A percentile compares a stretch with the other conserved stretches of the same genome.
Conservation (phyloP, 352 stramenopile genomes). For the Phytophthora citricola region DNA sequence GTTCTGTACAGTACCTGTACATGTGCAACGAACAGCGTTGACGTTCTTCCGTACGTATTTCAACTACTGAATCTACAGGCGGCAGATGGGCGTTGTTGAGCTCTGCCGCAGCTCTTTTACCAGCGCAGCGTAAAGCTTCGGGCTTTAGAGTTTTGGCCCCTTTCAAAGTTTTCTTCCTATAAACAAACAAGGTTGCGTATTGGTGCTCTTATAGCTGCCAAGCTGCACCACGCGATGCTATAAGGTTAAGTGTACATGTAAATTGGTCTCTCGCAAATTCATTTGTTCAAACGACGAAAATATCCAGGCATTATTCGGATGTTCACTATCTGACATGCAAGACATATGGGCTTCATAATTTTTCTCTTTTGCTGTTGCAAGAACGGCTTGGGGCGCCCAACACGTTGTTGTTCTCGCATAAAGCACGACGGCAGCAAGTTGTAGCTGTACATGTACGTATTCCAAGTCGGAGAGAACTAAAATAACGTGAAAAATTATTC, state of each 20-base stretch:
- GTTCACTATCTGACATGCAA: slow-evolving; percentile 11
- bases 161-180: background rate
- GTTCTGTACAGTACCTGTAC: background rate
- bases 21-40: background rate
- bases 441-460: too few relatives aligned
- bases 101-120: background rate
- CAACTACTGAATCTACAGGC: background rate
- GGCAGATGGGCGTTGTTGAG: background rate
- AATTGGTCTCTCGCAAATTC: too few relatives aligned
- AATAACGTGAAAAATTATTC: too few relatives aligned
- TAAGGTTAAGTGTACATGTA: background rate
- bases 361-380: background rate
- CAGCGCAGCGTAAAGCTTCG: background rate
- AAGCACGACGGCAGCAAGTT: too few relatives aligned
- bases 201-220: too few relatives aligned
- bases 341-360: background rate
- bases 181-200: background rate
- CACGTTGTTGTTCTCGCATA: too few relatives aligned
- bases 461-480: too few relatives aligned
- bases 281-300: slow-evolving; percentile 7
- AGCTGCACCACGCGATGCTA: background rate
- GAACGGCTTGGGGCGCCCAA: background rate
- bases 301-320: slow-evolving; percentile 1
- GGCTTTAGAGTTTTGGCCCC: background rate
- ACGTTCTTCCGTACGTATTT: slow-evolving; percentile 2